Evolutionary conservation across 2,329 filamentous ascomycete genomes (phyloP), one percentile per base, ranked within the genome.

Genomic region (Talaromyces albobiverticillius): DNA sequence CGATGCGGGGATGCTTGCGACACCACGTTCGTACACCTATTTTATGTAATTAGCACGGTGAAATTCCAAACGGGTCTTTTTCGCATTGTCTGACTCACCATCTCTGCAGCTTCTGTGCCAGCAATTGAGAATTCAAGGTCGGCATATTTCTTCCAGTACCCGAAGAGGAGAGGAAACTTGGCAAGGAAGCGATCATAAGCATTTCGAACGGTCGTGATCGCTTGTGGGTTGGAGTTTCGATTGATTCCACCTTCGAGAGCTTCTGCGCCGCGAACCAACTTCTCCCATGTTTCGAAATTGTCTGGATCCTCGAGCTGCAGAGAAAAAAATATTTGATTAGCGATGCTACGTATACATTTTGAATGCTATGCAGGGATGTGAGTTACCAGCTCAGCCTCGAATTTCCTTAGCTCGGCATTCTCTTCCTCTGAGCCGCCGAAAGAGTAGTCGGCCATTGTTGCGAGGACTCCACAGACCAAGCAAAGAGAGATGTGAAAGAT

Each of bases 101-200:
- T 95, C 73, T 97, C 94, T 51, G 94, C 94, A 41, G 93, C 93
- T 77, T 99, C 94, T 4, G 94, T 95, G 16, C 94, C 94, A 4
- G 91, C 91, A 61, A 99, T 96, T 48, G 91, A 91, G 76, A 99
- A 99, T 68, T 99, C 94, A 60, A 95, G 81, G 66, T 97, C 93
- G 67, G 94, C 94, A 80, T 97, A 99, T 71, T 96, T 97, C 79
- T 97, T 97, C 94, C 94, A 99, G 77, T 97, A 99, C 50, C 93
- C 94, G 66, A 97, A 99, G 36, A 97, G 84, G 10, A 97, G 82
- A 2, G 94, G 94, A 61, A 96, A 99, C 68, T 96, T 96, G 57
- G 89, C 84, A 20, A 99, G 86, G 68, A 99, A 95, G 46, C 88
- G 85, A 71, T 99, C 92, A 77, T 95, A 97, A 59, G 89, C 84